These are phyloP conservation scores for Grosmannia penicillata DNA, from an alignment of 2,329 filamentous ascomycete genomes.

Conservation along the genomic window DNA sequence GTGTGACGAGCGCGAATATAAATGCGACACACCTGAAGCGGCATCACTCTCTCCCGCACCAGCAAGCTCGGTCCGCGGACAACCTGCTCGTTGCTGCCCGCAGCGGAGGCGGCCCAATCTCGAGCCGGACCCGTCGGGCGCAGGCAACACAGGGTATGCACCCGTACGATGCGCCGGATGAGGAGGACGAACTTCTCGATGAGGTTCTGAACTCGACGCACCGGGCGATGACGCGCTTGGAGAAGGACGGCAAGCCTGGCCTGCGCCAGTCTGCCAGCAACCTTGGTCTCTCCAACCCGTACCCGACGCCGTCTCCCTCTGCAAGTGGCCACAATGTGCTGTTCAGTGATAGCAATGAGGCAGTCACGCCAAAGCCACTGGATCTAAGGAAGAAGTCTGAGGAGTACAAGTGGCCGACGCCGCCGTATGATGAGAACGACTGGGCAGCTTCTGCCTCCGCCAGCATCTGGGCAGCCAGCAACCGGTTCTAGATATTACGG, in stretches of 20 bases:
- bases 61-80: conserved; percentile 48
- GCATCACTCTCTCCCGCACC: conserved; percentile 49
- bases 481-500: conserved; percentile 32
- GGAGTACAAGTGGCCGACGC: conserved; percentile 76
- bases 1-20: not conserved
- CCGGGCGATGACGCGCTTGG: conserved; percentile 58
- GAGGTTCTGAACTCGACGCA: conserved; percentile 71
- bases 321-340: conserved; percentile 66
- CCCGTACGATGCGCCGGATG: conserved; percentile 86
- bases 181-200: conserved; percentile 90
- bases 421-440: conserved; percentile 85
- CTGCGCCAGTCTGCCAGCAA: conserved; percentile 52
- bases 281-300: conserved; percentile 43
- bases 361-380: conserved; percentile 53
- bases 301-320: conserved; percentile 58
- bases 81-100: conserved; percentile 44
- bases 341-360: conserved; percentile 52
- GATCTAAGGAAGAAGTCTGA: conserved; percentile 46
- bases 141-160: conserved; percentile 62
- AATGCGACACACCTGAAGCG: conserved; percentile 41
- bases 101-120: conserved; percentile 43
- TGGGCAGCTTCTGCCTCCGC: conserved; percentile 76
- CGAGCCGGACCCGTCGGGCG: conserved; percentile 65
- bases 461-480: conserved; percentile 63
- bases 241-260: conserved; percentile 32